phyloP scores from a whole-genome alignment of 768 basidiomycete species.

The Lactarius sp. region DNA sequence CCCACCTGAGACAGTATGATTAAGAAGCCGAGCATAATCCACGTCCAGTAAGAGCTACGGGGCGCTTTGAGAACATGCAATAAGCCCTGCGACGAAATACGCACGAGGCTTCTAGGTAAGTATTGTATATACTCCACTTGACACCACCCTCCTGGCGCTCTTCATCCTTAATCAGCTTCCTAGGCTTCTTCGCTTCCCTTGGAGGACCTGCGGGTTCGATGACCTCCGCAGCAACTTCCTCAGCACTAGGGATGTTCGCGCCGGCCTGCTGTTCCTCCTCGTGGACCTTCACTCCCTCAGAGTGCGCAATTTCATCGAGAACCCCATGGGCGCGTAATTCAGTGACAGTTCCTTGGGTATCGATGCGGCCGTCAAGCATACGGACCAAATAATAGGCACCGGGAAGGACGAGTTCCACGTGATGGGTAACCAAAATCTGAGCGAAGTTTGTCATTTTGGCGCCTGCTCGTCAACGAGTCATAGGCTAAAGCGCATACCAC shows the following conservation, averaged over 20 bases:
- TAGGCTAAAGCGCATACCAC: conserved; percentile 40
- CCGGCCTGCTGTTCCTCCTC: conserved; percentile 38
- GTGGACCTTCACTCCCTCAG: conserved; percentile 44
- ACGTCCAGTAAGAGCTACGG: conserved; percentile 61
- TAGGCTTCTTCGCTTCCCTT: conserved; percentile 51
- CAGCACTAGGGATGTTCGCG: conserved; percentile 26
- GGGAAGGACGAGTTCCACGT: conserved; percentile 77
- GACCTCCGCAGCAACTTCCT: conserved; percentile 31
- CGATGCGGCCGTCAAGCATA: conserved; percentile 78
- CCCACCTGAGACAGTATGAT: conserved; percentile 40
- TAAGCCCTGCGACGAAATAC: conserved; percentile 29
- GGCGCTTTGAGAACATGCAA: neutral
- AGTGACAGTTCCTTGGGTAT: conserved; percentile 62
- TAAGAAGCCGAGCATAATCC: conserved; percentile 47
- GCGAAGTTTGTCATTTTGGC: conserved; percentile 1
- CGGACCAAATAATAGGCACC: conserved; percentile 68
- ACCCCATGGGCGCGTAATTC: conserved; percentile 59
- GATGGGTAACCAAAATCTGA: conserved; percentile 73
- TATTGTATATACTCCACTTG: conserved; percentile 62
- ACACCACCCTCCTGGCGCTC: conserved; percentile 77
- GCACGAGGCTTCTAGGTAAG: conserved; percentile 68
- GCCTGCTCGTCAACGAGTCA: neutral
- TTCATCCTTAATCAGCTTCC: conserved; percentile 77
- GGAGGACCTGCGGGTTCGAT: conserved; percentile 29
- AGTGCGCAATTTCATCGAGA: conserved; percentile 55